These are phyloP conservation scores for Leccinum uliginosum DNA, from an alignment of 768 basidiomycete species.

Conservation along the genomic window DNA sequence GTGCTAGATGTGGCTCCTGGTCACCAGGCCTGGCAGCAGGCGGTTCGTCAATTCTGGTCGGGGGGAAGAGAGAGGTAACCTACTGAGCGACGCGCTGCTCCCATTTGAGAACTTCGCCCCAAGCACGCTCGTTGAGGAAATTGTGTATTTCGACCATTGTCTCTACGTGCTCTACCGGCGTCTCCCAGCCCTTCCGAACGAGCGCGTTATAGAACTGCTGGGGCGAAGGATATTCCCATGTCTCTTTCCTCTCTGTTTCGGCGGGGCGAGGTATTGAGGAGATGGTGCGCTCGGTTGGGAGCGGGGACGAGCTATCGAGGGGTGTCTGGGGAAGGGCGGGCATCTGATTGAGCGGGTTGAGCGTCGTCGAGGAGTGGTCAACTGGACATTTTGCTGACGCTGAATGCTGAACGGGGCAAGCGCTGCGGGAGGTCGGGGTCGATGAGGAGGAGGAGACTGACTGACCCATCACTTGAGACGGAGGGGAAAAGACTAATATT, in stretches of 20 bases:
- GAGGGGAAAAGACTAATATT: background rate
- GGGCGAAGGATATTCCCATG: conserved; percentile 96
- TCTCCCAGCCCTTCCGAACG: conserved; percentile 95
- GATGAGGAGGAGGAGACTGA: background rate
- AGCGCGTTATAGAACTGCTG: conserved; percentile 99
- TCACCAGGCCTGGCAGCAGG: conserved; percentile 39
- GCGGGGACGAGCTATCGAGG: conserved; percentile 46
- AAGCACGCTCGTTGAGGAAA: conserved; percentile 94
- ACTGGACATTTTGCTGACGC: conserved; percentile 18
- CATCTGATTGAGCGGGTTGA: conserved; percentile 85
- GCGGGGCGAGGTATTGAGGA: conserved; percentile 83
- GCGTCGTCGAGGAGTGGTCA: conserved; percentile 41
- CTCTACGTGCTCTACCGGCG: conserved; percentile 92
- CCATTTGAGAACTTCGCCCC: conserved; percentile 93
- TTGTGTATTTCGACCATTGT: conserved; percentile 99
- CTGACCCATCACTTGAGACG: conserved; percentile 15
- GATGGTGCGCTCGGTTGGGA: conserved; percentile 70
- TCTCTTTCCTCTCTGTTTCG: conserved; percentile 22
- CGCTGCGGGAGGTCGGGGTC: background rate
- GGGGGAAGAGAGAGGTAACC: background rate
- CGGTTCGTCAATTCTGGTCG: background rate
- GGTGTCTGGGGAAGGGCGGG: conserved; percentile 73
- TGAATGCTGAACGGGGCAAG: conserved; percentile 59
- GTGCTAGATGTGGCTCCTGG: conserved; percentile 68
- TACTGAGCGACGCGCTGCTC: conserved; percentile 54